A percentile compares a stretch with the other conserved stretches of the same genome.
phyloP scores from a whole-genome alignment of 805 yeast species.

The Jamesozyma rosinii region DNA sequence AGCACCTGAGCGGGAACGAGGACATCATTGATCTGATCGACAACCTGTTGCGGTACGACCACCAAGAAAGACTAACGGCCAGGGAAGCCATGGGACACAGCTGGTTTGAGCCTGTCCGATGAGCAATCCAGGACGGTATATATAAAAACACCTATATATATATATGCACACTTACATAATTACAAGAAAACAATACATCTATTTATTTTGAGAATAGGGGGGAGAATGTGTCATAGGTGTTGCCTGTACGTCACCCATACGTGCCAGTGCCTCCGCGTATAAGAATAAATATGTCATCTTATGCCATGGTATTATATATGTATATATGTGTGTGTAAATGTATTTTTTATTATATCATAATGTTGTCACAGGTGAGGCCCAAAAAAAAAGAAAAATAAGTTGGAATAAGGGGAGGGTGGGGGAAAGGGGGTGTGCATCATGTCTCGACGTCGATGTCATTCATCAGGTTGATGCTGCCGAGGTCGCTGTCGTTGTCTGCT shows the following conservation, averaged over 20 bases:
- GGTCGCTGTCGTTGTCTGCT: neutral
- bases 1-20: constrained; percentile 49
- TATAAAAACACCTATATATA: neutral
- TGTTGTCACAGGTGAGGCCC: too few species aligned
- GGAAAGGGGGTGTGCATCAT: neutral
- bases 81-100: constrained; percentile 73
- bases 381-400: too few species aligned
- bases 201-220: too few species aligned
- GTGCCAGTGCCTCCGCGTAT: too few species aligned
- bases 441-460: neutral
- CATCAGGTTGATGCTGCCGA: neutral
- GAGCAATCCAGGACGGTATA: neutral
- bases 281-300: too few species aligned
- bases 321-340: too few species aligned
- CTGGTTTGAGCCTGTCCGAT: constrained; percentile 24
- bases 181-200: too few species aligned
- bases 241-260: too few species aligned
- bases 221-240: too few species aligned
- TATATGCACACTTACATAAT: neutral
- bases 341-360: too few species aligned
- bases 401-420: neutral
- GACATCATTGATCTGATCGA: constrained; percentile 79
- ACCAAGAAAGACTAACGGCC: constrained; percentile 80
- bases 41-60: constrained; percentile 73
- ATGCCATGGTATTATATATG: too few species aligned